Conservation (phyloP, 2,329 filamentous ascomycete species). For the Aureobasidium sp. region DNA sequence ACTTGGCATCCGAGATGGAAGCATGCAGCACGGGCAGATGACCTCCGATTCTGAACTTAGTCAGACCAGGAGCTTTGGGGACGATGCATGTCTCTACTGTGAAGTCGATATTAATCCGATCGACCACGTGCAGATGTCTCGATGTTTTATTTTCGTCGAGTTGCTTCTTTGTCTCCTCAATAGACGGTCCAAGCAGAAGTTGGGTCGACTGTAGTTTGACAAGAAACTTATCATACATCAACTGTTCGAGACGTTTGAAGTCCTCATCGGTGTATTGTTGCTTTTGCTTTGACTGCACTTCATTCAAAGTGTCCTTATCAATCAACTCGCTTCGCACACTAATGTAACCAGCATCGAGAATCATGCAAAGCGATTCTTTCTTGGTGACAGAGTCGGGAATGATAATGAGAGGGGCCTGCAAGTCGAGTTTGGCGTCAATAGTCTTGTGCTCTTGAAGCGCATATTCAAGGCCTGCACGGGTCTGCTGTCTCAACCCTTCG, state of each 20-base stretch:
- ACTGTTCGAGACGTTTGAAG: constrained; percentile 74
- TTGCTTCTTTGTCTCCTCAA: constrained; percentile 81
- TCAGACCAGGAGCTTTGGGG: constrained; percentile 89
- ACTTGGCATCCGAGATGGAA: constrained; percentile 87
- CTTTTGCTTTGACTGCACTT: constrained; percentile 85
- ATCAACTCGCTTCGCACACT: constrained; percentile 91
- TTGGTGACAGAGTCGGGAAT: constrained; percentile 87
- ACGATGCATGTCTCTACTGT: constrained; percentile 93
- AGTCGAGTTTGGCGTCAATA: constrained; percentile 88
- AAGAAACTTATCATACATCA: constrained; percentile 97
- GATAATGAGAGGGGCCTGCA: constrained; percentile 93
- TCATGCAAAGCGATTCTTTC: constrained; percentile 75
- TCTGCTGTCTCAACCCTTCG: constrained; percentile 90
- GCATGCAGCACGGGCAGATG: constrained; percentile 89
- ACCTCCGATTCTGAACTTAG: constrained; percentile 84
- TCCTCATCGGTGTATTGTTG: constrained; percentile 85
- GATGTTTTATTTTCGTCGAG: constrained; percentile 57
- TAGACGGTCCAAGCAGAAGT: constrained; percentile 86
- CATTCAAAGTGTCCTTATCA: constrained; percentile 79
- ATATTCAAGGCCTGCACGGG: constrained; percentile 89
- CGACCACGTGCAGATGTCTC: constrained; percentile 79
- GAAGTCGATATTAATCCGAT: constrained; percentile 96
- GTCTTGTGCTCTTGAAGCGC: constrained; percentile 97
- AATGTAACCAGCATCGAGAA: constrained; percentile 92
- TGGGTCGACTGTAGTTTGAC: constrained; percentile 93